Conservation (phyloP, 805 yeast genomes). For the Scheffersomyces stipitis region DNA sequence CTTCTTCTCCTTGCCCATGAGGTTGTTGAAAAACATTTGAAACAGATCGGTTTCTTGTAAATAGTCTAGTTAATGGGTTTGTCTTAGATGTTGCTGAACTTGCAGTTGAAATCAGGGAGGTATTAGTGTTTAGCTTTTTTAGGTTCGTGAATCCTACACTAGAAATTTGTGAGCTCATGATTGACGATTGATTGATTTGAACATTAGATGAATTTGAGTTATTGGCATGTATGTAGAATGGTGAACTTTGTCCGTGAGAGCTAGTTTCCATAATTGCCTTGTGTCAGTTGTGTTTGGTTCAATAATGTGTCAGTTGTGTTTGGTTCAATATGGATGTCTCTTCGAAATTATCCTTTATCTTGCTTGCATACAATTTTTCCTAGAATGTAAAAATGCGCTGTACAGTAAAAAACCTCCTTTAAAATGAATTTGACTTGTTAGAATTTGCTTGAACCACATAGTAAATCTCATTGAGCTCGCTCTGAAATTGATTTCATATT, state of each 20-base stretch:
- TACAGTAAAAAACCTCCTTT: no score
- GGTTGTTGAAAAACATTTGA: conserved; percentile 13
- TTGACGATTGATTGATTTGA: conserved; percentile 3
- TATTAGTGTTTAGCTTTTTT: conserved; percentile 29
- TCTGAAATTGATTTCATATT: no score
- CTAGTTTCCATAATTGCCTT: not conserved
- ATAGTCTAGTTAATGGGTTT: conserved; percentile 29
- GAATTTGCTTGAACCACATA: no score
- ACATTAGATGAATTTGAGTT: conserved; percentile 9
- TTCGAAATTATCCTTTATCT: no score
- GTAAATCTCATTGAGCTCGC: no score
- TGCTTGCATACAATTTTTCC: no score
- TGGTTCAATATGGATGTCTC: no score
- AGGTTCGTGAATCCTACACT: conserved; percentile 28
- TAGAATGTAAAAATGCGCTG: no score
- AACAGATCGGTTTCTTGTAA: conserved; percentile 28
- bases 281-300: no score
- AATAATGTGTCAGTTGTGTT: no score
- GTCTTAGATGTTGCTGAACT: conserved; percentile 23
- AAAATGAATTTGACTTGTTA: no score
- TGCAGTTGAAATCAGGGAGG: conserved; percentile 21
- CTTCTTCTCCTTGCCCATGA: conserved; percentile 4
- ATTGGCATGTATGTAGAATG: conserved; percentile 8
- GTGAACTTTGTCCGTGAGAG: conserved; percentile 1
- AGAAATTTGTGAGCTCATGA: conserved; percentile 9